Conservation (phyloP, 192 early-diverging fungal species). For the Radiomyces spectabilis region DNA sequence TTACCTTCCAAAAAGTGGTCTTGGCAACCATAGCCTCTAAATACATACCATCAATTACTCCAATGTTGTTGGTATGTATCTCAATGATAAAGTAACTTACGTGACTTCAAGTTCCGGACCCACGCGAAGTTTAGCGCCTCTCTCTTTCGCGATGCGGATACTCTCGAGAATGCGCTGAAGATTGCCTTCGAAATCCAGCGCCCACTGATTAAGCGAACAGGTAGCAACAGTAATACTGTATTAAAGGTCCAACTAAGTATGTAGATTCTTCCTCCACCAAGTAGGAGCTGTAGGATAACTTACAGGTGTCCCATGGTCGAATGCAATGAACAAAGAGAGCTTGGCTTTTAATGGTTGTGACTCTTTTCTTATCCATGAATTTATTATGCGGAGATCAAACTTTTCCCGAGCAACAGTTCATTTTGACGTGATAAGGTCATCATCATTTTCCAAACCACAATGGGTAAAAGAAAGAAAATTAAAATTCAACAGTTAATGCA, state of each 20-base stretch:
- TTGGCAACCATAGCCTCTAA: constrained; percentile 92
- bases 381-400: too few species aligned
- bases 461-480: too few species aligned
- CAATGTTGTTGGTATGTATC: background rate
- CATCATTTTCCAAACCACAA: too few species aligned
- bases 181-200: constrained; percentile 95
- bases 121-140: constrained; percentile 75
- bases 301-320: background rate
- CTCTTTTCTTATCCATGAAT: too few species aligned
- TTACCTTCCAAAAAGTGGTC: constrained; percentile 95
- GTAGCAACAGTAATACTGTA: constrained; percentile 66
- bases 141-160: constrained; percentile 74
- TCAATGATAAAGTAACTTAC: constrained; percentile 29
- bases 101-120: constrained; percentile 96
- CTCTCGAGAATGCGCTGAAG: constrained; percentile 76
- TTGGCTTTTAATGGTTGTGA: too few species aligned
- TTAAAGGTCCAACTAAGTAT: background rate
- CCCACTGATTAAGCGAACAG: constrained; percentile 89
- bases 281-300: background rate
- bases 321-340: too few species aligned
- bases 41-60: background rate
- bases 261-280: background rate
- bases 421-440: too few species aligned
- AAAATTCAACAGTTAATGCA: too few species aligned
- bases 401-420: too few species aligned